A percentile compares a stretch with the other conserved stretches of the same genome.
Evolutionary conservation across 108 stramenopile genomes (phyloP).

Genomic region (Aurantiochytrium sp.): DNA sequence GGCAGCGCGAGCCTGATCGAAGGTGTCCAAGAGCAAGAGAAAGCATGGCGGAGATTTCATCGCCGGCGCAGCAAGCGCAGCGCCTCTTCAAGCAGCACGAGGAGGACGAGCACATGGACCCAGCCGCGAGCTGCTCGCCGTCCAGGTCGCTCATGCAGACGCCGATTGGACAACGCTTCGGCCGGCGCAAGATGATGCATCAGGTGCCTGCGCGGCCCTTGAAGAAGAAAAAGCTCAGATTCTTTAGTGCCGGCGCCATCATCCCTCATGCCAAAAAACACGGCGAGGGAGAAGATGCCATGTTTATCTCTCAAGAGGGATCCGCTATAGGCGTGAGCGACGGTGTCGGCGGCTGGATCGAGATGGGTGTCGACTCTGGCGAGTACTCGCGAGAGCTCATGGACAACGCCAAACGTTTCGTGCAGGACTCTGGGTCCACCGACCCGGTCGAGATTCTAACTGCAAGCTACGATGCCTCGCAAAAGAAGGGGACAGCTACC

Average conservation of each 20-base stretch:
- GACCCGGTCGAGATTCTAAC: neutral
- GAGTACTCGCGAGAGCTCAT: constrained; percentile 4
- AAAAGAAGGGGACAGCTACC: neutral
- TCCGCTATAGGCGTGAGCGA: neutral
- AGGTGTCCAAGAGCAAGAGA: too few species aligned
- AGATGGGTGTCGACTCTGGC: neutral
- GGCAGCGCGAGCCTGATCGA: too few species aligned
- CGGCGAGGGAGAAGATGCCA: neutral
- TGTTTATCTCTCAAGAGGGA: neutral
- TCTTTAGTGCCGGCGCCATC: neutral
- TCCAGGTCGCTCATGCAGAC: neutral
- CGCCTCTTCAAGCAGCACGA: too few species aligned
- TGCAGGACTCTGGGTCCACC: neutral
- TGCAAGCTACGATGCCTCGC: neutral
- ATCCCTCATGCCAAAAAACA: neutral
- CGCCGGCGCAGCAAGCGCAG: too few species aligned
- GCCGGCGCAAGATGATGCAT: neutral
- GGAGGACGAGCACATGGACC: neutral
- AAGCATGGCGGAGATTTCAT: too few species aligned
- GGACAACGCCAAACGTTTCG: neutral
- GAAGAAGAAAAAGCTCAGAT: neutral
- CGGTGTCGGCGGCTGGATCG: constrained; percentile 5
- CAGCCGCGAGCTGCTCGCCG: neutral
- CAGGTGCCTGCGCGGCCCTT: neutral
- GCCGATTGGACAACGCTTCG: neutral